A percentile compares a stretch with the other conserved stretches of the same genome.
phyloP scores from a whole-genome alignment of 108 stramenopile genomes.

The Discostella stelligeroides region DNA sequence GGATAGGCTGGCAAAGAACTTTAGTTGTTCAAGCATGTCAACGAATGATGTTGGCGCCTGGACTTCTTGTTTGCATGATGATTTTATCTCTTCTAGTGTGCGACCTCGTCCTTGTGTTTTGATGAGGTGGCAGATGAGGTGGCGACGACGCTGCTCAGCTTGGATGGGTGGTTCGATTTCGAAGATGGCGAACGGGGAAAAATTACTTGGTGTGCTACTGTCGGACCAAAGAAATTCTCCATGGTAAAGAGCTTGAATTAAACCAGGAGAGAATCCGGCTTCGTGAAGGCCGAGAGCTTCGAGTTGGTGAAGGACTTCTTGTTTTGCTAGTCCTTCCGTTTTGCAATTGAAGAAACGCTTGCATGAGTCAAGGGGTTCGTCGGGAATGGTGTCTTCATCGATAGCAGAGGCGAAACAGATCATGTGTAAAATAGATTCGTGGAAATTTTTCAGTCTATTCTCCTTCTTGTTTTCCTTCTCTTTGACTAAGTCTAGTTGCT shows the following conservation, averaged over 20 bases:
- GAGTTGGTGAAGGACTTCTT: background rate
- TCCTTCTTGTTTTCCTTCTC: background rate
- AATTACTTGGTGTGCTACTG: too few species aligned
- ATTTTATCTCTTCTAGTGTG: background rate
- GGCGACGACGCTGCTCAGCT: background rate
- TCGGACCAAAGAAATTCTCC: background rate
- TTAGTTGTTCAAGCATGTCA: background rate
- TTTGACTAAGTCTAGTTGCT: background rate
- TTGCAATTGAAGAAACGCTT: background rate
- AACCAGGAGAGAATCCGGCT: background rate
- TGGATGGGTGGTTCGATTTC: background rate
- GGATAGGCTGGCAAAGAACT: background rate
- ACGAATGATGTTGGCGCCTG: background rate
- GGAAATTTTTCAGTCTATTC: background rate
- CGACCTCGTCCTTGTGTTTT: background rate
- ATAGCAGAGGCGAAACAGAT: background rate
- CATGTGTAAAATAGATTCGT: background rate
- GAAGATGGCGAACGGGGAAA: background rate
- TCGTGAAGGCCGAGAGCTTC: background rate
- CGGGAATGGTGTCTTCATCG: background rate
- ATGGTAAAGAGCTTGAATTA: background rate
- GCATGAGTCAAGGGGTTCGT: background rate
- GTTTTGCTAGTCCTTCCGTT: background rate
- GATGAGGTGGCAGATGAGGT: background rate
- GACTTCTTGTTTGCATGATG: background rate